These are phyloP conservation scores for Camelina sativa DNA, from an alignment of 345 rosid genomes.

Conservation along the genomic window DNA sequence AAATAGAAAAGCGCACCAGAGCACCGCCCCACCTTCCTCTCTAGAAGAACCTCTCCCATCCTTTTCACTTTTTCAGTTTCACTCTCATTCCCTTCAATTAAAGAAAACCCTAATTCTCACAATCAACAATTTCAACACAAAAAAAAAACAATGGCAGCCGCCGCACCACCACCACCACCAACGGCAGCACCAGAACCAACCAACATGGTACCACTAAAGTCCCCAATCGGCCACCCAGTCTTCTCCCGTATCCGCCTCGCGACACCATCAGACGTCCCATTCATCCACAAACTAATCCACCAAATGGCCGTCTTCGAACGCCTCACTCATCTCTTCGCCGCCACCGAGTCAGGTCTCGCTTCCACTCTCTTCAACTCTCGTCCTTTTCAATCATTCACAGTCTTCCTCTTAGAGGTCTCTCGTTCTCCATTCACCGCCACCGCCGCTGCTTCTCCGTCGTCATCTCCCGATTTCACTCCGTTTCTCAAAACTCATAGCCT, in stretches of 20 bases:
- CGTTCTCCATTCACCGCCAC: constrained; percentile 46
- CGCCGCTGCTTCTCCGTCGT: background rate
- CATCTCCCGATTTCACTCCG: constrained; percentile 49
- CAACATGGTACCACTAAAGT: constrained; percentile 48
- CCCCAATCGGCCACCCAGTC: constrained; percentile 56
- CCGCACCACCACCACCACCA: constrained; percentile 94
- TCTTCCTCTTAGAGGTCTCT: constrained; percentile 86
- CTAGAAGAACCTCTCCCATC: too few relatives aligned
- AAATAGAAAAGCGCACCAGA: too few relatives aligned
- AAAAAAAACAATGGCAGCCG: constrained; percentile 66
- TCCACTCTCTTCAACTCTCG: constrained; percentile 76
- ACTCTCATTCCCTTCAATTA: background rate
- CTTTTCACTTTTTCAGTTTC: background rate
- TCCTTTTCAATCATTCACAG: constrained; percentile 78
- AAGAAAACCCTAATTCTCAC: constrained; percentile 25
- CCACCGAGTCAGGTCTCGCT: constrained; percentile 77
- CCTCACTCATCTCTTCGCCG: constrained; percentile 68
- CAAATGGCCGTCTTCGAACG: constrained; percentile 90
- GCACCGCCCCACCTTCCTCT: too few relatives aligned
- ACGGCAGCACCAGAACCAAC: constrained; percentile 57
- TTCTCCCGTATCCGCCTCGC: constrained; percentile 93
- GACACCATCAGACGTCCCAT: constrained; percentile 70
- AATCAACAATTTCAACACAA: background rate
- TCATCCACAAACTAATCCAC: constrained; percentile 84
- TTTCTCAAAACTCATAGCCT: constrained; percentile 47